Evolutionary conservation across 495 filamentous ascomycete genomes (phyloP), one percentile per base, ranked within the genome.

Genomic region (Penicillium coffeae): DNA sequence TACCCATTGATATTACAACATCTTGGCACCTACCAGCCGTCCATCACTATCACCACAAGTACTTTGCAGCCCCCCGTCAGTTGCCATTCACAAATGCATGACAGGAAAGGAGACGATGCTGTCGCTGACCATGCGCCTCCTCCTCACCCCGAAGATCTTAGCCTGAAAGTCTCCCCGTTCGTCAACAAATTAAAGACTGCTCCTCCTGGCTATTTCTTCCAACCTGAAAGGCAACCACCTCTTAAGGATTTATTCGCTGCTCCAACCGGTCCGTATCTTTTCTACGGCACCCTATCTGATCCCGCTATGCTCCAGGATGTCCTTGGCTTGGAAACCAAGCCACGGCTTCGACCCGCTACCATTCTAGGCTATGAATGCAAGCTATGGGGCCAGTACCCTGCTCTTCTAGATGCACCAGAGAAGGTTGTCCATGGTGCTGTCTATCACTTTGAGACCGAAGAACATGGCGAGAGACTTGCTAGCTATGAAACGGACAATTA

Each of bases 401-500:
- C 60, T 38, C 40, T 68, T 0, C 8, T 65, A 1, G 52, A 62
- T 54, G 58, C 49, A 9, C 46, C 54, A 19, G 54, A 34, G 3
- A 34, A 20, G 19, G 34, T 47, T 4, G 56, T 65, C 19, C 5
- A 59, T 13, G 60, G 62, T 0, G 42, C 35, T 20, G 62, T 56
- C 10, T 68, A 66, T 50, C 40, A 58, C 47, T 60, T 68, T 8
- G n/a, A 48, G 30, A 60, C 52, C 4, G 47, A 14, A 13, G 42
- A 58, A 15, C 32, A 64, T 33, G 63, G 37, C 15, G 48, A 56
- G 33, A 50, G 46, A 38, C 51, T 66, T 19, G 62, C 62, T 0
- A 19, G 4, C 3, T 66, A 68, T 57, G 63, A 68, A 41, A 66
- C 60, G 21, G 22, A 49, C 1, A 62, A 48, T 30, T 68, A 66